A percentile compares a stretch with the other conserved stretches of the same genome.
phyloP scores from a whole-genome alignment of 495 filamentous ascomycete genomes.

The Neurospora sp. region DNA sequence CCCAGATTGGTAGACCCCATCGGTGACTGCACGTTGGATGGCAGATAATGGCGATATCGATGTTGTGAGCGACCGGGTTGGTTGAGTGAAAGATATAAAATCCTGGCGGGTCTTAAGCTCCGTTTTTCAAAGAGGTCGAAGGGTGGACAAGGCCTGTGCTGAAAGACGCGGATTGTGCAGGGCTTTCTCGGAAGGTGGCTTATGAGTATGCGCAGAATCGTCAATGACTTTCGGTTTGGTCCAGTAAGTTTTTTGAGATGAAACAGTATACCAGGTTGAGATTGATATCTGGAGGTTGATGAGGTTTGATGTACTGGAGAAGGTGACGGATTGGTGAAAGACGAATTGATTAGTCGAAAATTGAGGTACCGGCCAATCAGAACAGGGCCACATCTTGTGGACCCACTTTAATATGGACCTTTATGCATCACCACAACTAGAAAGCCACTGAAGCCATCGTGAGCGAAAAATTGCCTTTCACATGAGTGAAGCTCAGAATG shows the following conservation, averaged over 20 bases:
- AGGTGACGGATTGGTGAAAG: not conserved
- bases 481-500: not conserved
- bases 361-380: not conserved
- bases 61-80: not conserved
- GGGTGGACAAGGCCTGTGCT: not conserved
- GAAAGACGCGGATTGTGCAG: not conserved
- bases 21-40: not conserved
- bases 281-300: not conserved
- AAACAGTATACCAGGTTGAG: not conserved
- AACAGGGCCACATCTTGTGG: not conserved
- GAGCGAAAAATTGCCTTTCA: not conserved
- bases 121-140: not conserved
- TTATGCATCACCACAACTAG: too few relatives aligned
- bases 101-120: not conserved
- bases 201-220: not conserved
- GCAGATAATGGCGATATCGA: not conserved
- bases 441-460: not conserved
- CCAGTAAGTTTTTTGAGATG: not conserved
- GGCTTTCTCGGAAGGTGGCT: not conserved
- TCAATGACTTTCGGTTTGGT: not conserved
- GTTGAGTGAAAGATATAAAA: not conserved
- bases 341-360: not conserved
- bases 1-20: not conserved
- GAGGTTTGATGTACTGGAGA: not conserved
- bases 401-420: not conserved